Evolutionary conservation across 2,329 filamentous ascomycete genomes (phyloP).

Genomic region (Fusarium redolens): DNA sequence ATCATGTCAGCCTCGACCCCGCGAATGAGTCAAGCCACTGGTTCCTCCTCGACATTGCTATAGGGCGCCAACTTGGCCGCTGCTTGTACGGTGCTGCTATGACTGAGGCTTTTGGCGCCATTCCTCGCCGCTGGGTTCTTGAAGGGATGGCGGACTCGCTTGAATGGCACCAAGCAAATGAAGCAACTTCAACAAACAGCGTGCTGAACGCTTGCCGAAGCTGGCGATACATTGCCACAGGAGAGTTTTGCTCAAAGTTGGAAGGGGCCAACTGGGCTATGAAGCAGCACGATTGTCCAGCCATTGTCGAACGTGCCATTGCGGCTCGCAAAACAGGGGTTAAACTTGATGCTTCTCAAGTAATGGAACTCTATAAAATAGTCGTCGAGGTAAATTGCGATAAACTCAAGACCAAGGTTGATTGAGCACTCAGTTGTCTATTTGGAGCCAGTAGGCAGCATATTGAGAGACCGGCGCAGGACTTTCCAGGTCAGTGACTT

Average conservation of each 20-base stretch:
- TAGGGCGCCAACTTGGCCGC: constrained; percentile 5
- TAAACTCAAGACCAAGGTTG: neutral
- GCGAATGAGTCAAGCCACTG: constrained; percentile 11
- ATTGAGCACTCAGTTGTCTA: too few relatives aligned
- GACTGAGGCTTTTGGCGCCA: neutral
- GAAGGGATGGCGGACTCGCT: constrained; percentile 11
- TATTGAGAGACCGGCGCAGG: too few relatives aligned
- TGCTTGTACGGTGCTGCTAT: neutral
- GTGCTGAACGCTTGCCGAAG: constrained; percentile 16
- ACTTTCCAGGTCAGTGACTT: too few relatives aligned
- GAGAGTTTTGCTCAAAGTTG: neutral
- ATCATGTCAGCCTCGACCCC: constrained; percentile 13
- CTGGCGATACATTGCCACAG: neutral
- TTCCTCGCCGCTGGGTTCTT: neutral
- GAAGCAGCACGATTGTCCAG: too few relatives aligned
- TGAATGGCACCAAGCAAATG: constrained; percentile 15
- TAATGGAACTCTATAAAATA: neutral
- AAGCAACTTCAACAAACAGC: neutral
- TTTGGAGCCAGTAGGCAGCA: too few relatives aligned
- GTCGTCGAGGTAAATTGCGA: accelerated
- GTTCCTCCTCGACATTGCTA: constrained; percentile 20
- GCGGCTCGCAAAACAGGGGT: neutral
- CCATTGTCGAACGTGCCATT: neutral
- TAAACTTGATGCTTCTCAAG: neutral
- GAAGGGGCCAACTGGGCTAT: neutral